These are phyloP conservation scores for Candida glucosophila DNA, from an alignment of 1,139 yeast species.

Conservation along the genomic window DNA sequence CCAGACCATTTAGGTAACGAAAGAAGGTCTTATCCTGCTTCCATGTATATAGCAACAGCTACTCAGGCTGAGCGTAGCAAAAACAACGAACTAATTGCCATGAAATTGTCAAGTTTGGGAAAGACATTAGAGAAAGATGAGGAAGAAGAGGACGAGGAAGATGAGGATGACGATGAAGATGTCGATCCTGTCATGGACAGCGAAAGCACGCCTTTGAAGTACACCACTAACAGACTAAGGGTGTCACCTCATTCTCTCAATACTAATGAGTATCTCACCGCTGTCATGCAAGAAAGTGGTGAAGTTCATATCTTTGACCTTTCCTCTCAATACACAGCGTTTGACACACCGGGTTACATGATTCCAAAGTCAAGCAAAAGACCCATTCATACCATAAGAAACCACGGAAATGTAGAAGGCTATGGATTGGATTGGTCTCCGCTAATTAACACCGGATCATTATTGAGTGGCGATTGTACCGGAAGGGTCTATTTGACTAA, in stretches of 20 bases:
- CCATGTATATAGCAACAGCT: slow-evolving; percentile 80
- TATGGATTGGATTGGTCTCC: slow-evolving; percentile 98
- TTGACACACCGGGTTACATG: slow-evolving; percentile 79
- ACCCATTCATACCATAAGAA: slow-evolving; percentile 77
- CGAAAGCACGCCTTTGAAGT: slow-evolving; percentile 65
- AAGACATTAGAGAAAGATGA: slow-evolving; percentile 82
- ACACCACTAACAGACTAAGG: slow-evolving; percentile 85
- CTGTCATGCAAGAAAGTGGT: slow-evolving; percentile 85
- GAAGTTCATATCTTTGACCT: slow-evolving; percentile 82
- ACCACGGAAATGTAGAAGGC: slow-evolving; percentile 95
- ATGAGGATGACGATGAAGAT: slow-evolving; percentile 57
- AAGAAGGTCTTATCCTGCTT: slow-evolving; percentile 85
- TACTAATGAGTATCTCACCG: slow-evolving; percentile 79
- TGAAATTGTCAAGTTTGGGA: slow-evolving; percentile 73
- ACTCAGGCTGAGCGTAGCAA: slow-evolving; percentile 86
- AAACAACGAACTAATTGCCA: slow-evolving; percentile 79
- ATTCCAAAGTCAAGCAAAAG: slow-evolving; percentile 71
- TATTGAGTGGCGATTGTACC: slow-evolving; percentile 81
- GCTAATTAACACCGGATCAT: slow-evolving; percentile 64
- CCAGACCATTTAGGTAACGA: slow-evolving; percentile 85
- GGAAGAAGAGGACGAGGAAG: slow-evolving; percentile 55
- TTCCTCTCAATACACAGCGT: slow-evolving; percentile 70
- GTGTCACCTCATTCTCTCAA: slow-evolving; percentile 71
- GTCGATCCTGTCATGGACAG: slow-evolving; percentile 82
- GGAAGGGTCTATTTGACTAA: slow-evolving; percentile 77